Percentiles rank a stretch among this genome's conserved stretches.
Conservation (phyloP, 805 yeast species). For the Scheffersomyces coipomensis region DNA sequence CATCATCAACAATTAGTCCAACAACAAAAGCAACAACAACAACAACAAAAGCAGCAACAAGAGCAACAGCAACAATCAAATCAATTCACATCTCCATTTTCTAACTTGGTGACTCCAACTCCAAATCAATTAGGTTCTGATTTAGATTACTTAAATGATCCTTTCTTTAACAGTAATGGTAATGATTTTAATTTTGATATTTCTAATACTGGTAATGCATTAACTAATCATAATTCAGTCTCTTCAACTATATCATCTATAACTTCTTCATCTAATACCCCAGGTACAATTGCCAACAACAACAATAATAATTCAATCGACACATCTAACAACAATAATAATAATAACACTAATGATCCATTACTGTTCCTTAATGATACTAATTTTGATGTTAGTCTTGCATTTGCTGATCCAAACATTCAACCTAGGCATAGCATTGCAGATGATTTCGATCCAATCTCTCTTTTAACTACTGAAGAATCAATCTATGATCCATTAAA, state of each 20-base stretch:
- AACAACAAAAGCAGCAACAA: background rate
- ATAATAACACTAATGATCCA: slow-evolving; percentile 35
- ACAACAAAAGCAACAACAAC: background rate
- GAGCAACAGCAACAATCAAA: background rate
- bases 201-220: background rate
- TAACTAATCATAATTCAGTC: background rate
- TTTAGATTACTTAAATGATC: slow-evolving; percentile 11
- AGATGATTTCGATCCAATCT: slow-evolving; percentile 35
- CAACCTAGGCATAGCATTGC: slow-evolving; percentile 1
- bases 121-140: slow-evolving; percentile 3
- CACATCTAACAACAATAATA: slow-evolving; percentile 3
- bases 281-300: no score
- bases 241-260: background rate
- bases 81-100: slow-evolving; percentile 17
- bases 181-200: slow-evolving; percentile 4
- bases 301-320: background rate
- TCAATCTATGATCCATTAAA: slow-evolving; percentile 56
- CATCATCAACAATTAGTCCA: background rate
- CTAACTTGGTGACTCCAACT: slow-evolving; percentile 17
- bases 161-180: slow-evolving; percentile 12
- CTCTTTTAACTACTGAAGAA: slow-evolving; percentile 52
- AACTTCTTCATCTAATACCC: background rate
- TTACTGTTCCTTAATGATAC: slow-evolving; percentile 47
- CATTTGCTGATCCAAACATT: slow-evolving; percentile 33
- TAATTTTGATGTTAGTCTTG: slow-evolving; percentile 53